Evolutionary conservation across 2,329 filamentous ascomycete species (phyloP).

Genomic region (Monilinia fructicola): DNA sequence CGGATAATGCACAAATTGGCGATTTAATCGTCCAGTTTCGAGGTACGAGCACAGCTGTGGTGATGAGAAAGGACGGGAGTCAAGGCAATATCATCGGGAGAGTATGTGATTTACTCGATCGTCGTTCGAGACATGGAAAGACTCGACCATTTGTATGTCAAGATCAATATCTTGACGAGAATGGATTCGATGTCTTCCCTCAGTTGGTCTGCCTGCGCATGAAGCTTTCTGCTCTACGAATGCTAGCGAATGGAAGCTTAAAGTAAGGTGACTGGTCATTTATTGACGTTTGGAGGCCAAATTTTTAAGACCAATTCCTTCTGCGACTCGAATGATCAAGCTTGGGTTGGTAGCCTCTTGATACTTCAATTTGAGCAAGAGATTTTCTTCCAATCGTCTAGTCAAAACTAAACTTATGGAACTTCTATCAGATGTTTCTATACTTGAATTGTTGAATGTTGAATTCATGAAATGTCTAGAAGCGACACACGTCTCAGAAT

Average conservation of each 20-base stretch:
- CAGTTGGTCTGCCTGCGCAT: slow-evolving; percentile 14
- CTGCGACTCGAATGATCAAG: background rate
- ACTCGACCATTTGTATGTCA: slow-evolving; percentile 7
- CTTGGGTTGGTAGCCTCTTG: background rate
- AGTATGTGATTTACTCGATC: slow-evolving; percentile 13
- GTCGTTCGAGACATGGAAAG: slow-evolving; percentile 10
- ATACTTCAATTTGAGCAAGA: background rate
- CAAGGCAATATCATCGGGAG: slow-evolving; percentile 8
- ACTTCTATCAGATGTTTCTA: background rate
- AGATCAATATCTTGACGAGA: slow-evolving; percentile 9
- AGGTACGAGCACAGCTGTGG: slow-evolving; percentile 11
- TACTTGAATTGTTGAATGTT: background rate
- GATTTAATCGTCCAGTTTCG: slow-evolving; percentile 16
- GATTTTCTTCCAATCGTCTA: background rate
- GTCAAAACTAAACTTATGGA: background rate
- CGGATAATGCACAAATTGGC: slow-evolving; percentile 5
- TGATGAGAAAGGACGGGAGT: slow-evolving; percentile 12
- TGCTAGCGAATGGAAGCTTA: slow-evolving; percentile 9
- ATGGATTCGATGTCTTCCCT: slow-evolving; percentile 17
- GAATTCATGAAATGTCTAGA: background rate
- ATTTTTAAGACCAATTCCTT: background rate
- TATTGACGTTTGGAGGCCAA: background rate
- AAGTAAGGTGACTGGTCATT: background rate
- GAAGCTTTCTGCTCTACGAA: slow-evolving; percentile 11
- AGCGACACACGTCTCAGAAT: background rate